phyloP scores from a whole-genome alignment of 768 basidiomycete species.

The Boletus eberwhitei region DNA sequence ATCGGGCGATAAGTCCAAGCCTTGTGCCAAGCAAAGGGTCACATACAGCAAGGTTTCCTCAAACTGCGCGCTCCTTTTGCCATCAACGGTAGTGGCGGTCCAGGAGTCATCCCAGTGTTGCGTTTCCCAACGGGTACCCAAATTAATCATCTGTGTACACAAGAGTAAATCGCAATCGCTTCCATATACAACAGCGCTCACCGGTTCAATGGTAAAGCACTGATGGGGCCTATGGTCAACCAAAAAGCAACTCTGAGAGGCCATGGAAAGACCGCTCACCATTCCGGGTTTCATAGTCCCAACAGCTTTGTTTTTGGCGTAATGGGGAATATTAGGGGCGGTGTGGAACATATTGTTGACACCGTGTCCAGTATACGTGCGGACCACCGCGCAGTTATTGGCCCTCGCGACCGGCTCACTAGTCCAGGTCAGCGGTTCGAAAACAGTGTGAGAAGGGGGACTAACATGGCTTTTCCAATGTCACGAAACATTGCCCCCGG shows the following conservation, averaged over 20 bases:
- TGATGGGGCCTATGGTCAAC: constrained; percentile 21
- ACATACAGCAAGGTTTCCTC: constrained; percentile 94
- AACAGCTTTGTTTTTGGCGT: constrained; percentile 89
- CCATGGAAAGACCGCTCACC: constrained; percentile 44
- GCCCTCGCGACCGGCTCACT: constrained; percentile 84
- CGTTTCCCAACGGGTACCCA: constrained; percentile 72
- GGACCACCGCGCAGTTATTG: constrained; percentile 85
- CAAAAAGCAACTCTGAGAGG: not conserved
- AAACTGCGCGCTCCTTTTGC: constrained; percentile 91
- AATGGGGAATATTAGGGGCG: constrained; percentile 88
- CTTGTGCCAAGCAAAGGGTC: not conserved
- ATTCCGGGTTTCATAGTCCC: constrained; percentile 94
- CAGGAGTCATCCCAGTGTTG: constrained; percentile 93
- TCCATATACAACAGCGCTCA: constrained; percentile 30
- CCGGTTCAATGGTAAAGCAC: constrained; percentile 80
- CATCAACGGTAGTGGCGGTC: constrained; percentile 93
- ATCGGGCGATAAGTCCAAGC: constrained; percentile 15
- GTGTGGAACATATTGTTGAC: constrained; percentile 84
- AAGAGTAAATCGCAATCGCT: not conserved
- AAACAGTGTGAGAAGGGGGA: constrained; percentile 11
- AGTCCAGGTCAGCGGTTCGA: constrained; percentile 10
- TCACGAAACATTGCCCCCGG: constrained; percentile 90
- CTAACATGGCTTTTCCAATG: constrained; percentile 82
- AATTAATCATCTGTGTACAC: constrained; percentile 79
- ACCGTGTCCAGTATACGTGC: constrained; percentile 90